These are phyloP conservation scores for Didymosphaeria variabile DNA, from an alignment of 2,329 filamentous ascomycete species.

Conservation along the genomic window DNA sequence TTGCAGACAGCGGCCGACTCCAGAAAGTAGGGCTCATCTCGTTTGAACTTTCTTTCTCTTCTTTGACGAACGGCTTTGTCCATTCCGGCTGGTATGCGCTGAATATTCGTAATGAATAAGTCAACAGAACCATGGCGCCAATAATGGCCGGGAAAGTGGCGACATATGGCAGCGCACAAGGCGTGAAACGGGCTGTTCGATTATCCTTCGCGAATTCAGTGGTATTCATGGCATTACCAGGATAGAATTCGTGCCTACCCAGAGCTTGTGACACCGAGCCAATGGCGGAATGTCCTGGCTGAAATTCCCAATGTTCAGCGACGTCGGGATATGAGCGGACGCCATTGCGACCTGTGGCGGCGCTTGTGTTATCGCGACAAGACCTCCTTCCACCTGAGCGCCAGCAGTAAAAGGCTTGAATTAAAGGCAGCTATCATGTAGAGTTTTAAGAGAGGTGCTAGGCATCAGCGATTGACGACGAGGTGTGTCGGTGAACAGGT, in stretches of 20 bases:
- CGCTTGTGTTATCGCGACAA: slow-evolving; percentile 24
- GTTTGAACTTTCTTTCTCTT: slow-evolving; percentile 40
- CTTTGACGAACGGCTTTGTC: slow-evolving; percentile 60
- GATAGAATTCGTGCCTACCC: slow-evolving; percentile 27
- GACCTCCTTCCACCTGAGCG: slow-evolving; percentile 32
- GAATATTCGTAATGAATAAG: slow-evolving; percentile 44
- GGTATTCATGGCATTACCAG: background rate
- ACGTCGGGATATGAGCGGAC: slow-evolving; percentile 35
- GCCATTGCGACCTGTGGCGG: slow-evolving; percentile 31
- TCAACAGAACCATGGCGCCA: slow-evolving; percentile 49
- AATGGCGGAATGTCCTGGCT: slow-evolving; percentile 28
- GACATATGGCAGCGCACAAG: slow-evolving; percentile 53
- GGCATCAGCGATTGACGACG: slow-evolving; percentile 18
- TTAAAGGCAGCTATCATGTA: slow-evolving; percentile 28
- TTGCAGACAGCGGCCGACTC: slow-evolving; percentile 38
- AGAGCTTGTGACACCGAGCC: slow-evolving; percentile 37
- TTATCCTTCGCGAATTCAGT: slow-evolving; percentile 40
- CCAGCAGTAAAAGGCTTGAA: slow-evolving; percentile 26
- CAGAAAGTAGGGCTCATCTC: slow-evolving; percentile 40
- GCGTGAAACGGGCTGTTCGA: slow-evolving; percentile 49
- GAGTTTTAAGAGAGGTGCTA: slow-evolving; percentile 10
- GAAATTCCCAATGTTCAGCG: slow-evolving; percentile 13
- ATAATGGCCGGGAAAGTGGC: slow-evolving; percentile 50
- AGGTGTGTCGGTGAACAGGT: slow-evolving; percentile 15
- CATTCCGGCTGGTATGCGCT: slow-evolving; percentile 57